Base-by-base conservation (phyloP, 805 yeast species). In the Ogataea glucozyma region DNA sequence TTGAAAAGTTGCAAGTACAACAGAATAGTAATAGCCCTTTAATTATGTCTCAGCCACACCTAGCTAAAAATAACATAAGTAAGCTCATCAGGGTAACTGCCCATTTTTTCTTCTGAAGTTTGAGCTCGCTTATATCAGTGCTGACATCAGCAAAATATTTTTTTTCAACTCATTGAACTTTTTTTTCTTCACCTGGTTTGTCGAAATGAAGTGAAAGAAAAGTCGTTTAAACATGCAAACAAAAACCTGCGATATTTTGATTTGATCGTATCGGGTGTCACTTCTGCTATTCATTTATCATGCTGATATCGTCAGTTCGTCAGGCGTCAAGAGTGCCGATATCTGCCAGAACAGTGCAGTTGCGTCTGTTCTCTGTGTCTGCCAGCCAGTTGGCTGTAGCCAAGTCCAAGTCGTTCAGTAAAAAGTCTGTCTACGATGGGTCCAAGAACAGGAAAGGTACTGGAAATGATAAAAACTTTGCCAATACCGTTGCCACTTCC, bases 381-480 rank as follows among this genome's bases (percentile, higher is more conserved):
- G 23, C 48, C 1, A 26, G 24, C 8, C 39, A 23, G 10, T 31
- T 41, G 18, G 61, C 62, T 2, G 61, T 57, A 6, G 58, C 57
- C 8, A 51, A 53, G 13, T 46, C 61, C 31, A 56, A 60, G 48
- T 62, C 67, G 12, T 63, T 58, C 47, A 53, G 54, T 32, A 64
- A 59, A 33, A 55, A 55, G 41, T 39, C 47, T 11, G 38, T 46
- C 13, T 54, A 49, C 36, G 60, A 57, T 36, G 39, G 52, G 14
- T 44, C 57, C 6, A 61, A 55, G 32, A 51, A 51, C 42, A 58
- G 52, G 35, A 65, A 63, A 46, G 67, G 68, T 20, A 46, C 63
- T 9, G 69, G 69, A 31, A 61, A 57, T 33, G 62, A 57, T 39
- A 48, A 56, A 43, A 56, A 51, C 19, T 65, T 61, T 41, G 41